A percentile compares a stretch with the other conserved stretches of the same genome.
Conservation (phyloP, 169 alveolate species). For the Fabrea salina region DNA sequence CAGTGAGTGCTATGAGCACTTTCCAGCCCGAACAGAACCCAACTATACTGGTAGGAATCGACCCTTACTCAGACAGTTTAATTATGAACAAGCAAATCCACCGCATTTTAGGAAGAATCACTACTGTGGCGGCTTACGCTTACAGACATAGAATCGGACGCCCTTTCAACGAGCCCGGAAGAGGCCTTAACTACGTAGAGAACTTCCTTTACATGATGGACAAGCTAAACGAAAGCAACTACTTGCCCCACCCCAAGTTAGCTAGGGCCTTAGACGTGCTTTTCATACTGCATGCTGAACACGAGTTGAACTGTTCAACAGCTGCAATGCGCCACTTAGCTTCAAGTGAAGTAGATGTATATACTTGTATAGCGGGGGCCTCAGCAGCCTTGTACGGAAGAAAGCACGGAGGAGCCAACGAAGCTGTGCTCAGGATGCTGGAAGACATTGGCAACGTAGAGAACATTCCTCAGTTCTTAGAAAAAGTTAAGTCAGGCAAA, state of each 20-base stretch:
- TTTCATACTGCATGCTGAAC: slow-evolving; percentile 85
- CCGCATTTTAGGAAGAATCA: slow-evolving; percentile 62
- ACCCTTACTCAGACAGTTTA: slow-evolving; percentile 56
- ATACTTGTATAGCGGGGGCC: slow-evolving; percentile 86
- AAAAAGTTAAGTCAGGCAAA: slow-evolving; percentile 71
- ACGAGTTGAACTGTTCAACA: slow-evolving; percentile 86
- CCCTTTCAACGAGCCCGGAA: slow-evolving; percentile 57
- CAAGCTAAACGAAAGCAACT: slow-evolving; percentile 53
- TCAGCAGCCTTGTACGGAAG: slow-evolving; percentile 87
- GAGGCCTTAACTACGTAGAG: slow-evolving; percentile 64
- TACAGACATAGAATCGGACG: slow-evolving; percentile 78
- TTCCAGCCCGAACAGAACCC: slow-evolving; percentile 85
- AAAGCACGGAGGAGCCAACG: slow-evolving; percentile 90
- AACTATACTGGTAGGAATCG: slow-evolving; percentile 62
- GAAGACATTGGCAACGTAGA: slow-evolving; percentile 67
- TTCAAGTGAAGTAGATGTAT: slow-evolving; percentile 73
- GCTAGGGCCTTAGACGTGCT: slow-evolving; percentile 77
- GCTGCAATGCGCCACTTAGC: slow-evolving; percentile 84
- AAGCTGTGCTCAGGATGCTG: slow-evolving; percentile 83
- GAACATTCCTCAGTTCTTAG: slow-evolving; percentile 61
- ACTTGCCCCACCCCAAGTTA: slow-evolving; percentile 71
- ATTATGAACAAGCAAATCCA: slow-evolving; percentile 69
- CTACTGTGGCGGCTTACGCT: slow-evolving; percentile 70
- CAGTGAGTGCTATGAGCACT: slow-evolving; percentile 79
- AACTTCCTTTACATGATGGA: slow-evolving; percentile 80